Evolutionary conservation across 371 early-diverging fungal genomes (phyloP).

Genomic region (Mortierella sp.): DNA sequence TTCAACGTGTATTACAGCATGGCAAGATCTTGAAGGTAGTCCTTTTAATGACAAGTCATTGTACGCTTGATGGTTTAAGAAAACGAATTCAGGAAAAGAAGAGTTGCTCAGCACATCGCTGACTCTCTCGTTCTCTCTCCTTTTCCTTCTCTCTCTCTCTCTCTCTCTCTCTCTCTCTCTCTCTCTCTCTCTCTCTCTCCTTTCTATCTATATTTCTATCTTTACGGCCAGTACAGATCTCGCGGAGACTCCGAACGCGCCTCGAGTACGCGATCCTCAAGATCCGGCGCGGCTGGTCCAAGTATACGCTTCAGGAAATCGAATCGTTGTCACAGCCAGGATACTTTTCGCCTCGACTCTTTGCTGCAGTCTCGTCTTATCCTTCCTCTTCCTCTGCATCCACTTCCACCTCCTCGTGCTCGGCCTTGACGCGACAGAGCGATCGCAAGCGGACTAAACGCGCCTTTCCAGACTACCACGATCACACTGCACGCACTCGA

Average conservation of each 20-base stretch:
- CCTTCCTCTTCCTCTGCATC: slow-evolving; percentile 11
- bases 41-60: neutral
- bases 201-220: slow-evolving; percentile 10
- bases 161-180: neutral
- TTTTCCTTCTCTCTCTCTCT: neutral
- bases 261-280: slow-evolving; percentile 46
- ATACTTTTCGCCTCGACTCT: neutral
- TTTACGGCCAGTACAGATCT: slow-evolving; percentile 16
- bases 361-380: slow-evolving; percentile 5
- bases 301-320: slow-evolving; percentile 44
- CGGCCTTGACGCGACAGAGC: slow-evolving; percentile 25
- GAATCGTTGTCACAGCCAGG: slow-evolving; percentile 28
- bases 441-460: slow-evolving; percentile 22
- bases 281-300: slow-evolving; percentile 50
- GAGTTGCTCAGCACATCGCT: neutral
- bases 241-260: slow-evolving; percentile 37
- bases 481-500: neutral
- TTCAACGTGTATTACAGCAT: slow-evolving; percentile 30
- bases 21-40: slow-evolving; percentile 41
- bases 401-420: neutral
- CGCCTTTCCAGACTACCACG: slow-evolving; percentile 29
- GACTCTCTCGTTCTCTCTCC: neutral
- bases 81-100: neutral
- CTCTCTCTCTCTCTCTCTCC: neutral
- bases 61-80: neutral